These are phyloP conservation scores for Chlorella ohadii DNA, from an alignment of 139 green algal genomes.

Conservation along the genomic window DNA sequence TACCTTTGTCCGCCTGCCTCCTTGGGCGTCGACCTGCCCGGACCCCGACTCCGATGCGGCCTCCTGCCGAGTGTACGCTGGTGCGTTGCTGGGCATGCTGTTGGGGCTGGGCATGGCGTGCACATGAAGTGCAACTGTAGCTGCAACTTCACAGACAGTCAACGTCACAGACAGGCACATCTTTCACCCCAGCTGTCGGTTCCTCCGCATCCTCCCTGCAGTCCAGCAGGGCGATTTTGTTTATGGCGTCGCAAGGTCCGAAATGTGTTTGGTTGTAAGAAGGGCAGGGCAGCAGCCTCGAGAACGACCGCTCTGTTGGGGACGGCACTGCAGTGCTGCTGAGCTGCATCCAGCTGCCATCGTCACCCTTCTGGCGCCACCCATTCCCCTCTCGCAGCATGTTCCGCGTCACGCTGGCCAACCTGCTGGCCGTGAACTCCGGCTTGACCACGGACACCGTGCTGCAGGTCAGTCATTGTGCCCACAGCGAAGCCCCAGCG, in stretches of 20 bases:
- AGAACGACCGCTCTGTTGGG: too few relatives aligned
- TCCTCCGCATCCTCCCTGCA: neutral
- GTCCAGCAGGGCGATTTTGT: conserved; percentile 32
- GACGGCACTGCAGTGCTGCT: too few relatives aligned
- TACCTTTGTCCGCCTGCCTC: conserved; percentile 37
- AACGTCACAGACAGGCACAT: too few relatives aligned
- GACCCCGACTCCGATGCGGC: conserved; percentile 30
- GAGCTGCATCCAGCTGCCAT: too few relatives aligned
- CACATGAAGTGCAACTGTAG: too few relatives aligned
- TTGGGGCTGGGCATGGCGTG: neutral
- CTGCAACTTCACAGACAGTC: too few relatives aligned
- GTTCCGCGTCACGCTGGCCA: conserved; percentile 12
- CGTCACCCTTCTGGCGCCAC: too few relatives aligned
- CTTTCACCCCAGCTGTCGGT: neutral
- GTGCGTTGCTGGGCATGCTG: neutral
- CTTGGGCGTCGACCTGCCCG: conserved; percentile 23
- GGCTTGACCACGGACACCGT: neutral
- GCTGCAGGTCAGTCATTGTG: neutral
- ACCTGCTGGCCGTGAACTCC: conserved; percentile 37
- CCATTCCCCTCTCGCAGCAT: neutral
- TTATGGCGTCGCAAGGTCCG: conserved; percentile 23
- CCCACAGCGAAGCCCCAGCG: too few relatives aligned
- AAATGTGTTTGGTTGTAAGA: too few relatives aligned
- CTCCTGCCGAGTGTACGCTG: conserved; percentile 40
- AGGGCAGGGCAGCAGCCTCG: too few relatives aligned